Evolutionary conservation across 805 yeast species (phyloP).

Genomic region (Yamadazyma endophytica): DNA sequence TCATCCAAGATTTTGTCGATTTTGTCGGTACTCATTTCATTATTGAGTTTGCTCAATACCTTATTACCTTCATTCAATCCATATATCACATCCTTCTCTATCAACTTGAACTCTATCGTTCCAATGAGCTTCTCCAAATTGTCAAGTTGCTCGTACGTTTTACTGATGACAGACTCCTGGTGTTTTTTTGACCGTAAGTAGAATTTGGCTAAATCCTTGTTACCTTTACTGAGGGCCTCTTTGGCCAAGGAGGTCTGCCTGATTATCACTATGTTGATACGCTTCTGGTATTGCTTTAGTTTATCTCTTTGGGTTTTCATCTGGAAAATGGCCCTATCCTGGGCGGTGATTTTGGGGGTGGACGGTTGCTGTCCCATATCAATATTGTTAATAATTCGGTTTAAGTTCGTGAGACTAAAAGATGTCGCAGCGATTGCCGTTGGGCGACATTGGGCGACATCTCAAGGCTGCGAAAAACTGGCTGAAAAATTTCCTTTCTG

Average conservation of each 20-base stretch:
- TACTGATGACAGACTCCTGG: constrained; percentile 67
- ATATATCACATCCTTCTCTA: constrained; percentile 78
- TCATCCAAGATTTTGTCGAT: constrained; percentile 85
- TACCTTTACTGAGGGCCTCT: constrained; percentile 47
- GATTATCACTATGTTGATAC: constrained; percentile 52
- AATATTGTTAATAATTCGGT: too few relatives aligned
- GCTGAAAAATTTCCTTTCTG: too few relatives aligned
- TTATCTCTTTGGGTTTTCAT: constrained; percentile 86
- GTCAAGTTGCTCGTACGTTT: constrained; percentile 73
- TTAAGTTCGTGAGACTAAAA: too few relatives aligned
- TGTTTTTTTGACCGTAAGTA: constrained; percentile 76
- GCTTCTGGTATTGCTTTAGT: constrained; percentile 64
- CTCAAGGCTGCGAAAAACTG: too few relatives aligned
- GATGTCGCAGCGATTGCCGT: too few relatives aligned
- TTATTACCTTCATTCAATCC: constrained; percentile 80
- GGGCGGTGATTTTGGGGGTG: constrained; percentile 65
- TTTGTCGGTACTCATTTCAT: constrained; percentile 70
- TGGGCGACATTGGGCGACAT: too few relatives aligned
- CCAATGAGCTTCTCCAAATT: constrained; percentile 75
- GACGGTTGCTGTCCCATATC: constrained; percentile 43
- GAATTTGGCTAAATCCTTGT: constrained; percentile 59
- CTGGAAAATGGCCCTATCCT: constrained; percentile 83
- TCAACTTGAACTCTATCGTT: constrained; percentile 81
- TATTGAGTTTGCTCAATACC: constrained; percentile 70
- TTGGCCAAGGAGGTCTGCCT: constrained; percentile 62